These are phyloP conservation scores for Myriangium duriaei DNA, from an alignment of 2,329 filamentous ascomycete species.

Conservation along the genomic window DNA sequence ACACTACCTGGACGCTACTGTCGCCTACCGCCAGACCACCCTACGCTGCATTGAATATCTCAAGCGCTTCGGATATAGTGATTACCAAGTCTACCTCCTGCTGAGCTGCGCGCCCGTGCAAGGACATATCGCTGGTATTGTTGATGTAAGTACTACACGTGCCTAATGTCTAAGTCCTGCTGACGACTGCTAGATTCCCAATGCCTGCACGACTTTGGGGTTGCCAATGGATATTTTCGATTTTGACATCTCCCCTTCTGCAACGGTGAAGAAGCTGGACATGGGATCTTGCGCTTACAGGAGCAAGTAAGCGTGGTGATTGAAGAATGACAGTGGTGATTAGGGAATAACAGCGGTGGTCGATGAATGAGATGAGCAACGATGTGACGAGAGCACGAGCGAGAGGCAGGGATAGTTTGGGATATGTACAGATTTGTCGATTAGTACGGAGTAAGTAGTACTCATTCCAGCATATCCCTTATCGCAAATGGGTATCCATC, in stretches of 20 bases:
- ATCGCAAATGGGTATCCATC: too few relatives aligned
- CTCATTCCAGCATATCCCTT: too few relatives aligned
- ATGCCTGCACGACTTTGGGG: slow-evolving; percentile 79
- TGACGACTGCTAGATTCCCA: slow-evolving; percentile 48
- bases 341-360: too few relatives aligned
- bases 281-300: slow-evolving; percentile 60
- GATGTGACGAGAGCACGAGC: too few relatives aligned
- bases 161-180: slow-evolving; percentile 7
- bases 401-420: too few relatives aligned
- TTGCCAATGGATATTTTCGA: slow-evolving; percentile 91
- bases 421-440: too few relatives aligned
- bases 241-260: slow-evolving; percentile 70
- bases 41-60: slow-evolving; percentile 71
- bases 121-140: slow-evolving; percentile 78
- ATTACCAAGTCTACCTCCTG: slow-evolving; percentile 76
- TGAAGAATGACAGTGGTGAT: too few relatives aligned
- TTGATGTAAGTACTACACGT: slow-evolving; percentile 42
- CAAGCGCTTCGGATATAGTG: slow-evolving; percentile 51
- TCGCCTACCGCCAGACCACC: slow-evolving; percentile 74
- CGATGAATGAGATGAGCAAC: too few relatives aligned
- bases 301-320: slow-evolving; percentile 22
- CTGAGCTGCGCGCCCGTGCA: slow-evolving; percentile 78
- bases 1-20: slow-evolving; percentile 74
- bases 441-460: too few relatives aligned
- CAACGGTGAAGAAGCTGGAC: slow-evolving; percentile 48